A percentile compares a stretch with the other conserved stretches of the same genome.
phyloP scores from a whole-genome alignment of 163 green algal genomes.

The Prototheca cutis region DNA sequence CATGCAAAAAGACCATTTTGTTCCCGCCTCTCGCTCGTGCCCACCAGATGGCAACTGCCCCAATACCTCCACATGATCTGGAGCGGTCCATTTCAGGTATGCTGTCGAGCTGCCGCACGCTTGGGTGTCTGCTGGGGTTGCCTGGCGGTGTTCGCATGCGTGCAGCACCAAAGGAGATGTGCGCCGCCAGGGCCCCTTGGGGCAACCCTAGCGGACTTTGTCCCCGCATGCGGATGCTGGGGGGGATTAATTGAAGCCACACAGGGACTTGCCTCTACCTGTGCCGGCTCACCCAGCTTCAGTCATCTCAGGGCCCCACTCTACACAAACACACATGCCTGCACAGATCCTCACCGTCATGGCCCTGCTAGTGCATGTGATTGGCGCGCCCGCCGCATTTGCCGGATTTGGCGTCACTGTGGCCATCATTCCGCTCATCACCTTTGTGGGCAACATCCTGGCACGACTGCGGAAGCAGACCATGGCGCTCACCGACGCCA shows the following conservation, averaged over 20 bases:
- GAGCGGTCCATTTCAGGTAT: slow-evolving; percentile 72
- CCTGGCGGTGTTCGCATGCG: too few relatives aligned
- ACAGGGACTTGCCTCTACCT: slow-evolving; percentile 1
- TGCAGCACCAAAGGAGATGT: too few relatives aligned
- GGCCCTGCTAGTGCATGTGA: slow-evolving; percentile 53
- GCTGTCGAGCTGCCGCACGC: too few relatives aligned
- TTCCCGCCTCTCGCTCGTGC: background rate
- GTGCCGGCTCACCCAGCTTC: background rate
- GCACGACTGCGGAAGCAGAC: slow-evolving; percentile 36
- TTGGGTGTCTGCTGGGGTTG: too few relatives aligned
- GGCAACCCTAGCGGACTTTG: too few relatives aligned
- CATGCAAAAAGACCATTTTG: background rate
- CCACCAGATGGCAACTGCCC: slow-evolving; percentile 64
- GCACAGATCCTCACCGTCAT: slow-evolving; percentile 57
- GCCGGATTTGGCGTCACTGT: slow-evolving; percentile 61
- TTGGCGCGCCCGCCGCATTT: slow-evolving; percentile 42
- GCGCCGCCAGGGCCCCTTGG: too few relatives aligned
- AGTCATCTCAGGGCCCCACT: background rate
- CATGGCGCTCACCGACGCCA: slow-evolving; percentile 67
- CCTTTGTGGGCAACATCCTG: slow-evolving; percentile 51
- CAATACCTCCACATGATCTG: slow-evolving; percentile 82
- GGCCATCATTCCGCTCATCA: slow-evolving; percentile 60
- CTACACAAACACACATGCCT: background rate
- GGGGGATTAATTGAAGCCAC: too few relatives aligned
- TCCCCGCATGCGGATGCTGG: too few relatives aligned